These are phyloP conservation scores for Pseudozyma hubeiensis DNA, from an alignment of 1,284 basidiomycete species.

Conservation along the genomic window DNA sequence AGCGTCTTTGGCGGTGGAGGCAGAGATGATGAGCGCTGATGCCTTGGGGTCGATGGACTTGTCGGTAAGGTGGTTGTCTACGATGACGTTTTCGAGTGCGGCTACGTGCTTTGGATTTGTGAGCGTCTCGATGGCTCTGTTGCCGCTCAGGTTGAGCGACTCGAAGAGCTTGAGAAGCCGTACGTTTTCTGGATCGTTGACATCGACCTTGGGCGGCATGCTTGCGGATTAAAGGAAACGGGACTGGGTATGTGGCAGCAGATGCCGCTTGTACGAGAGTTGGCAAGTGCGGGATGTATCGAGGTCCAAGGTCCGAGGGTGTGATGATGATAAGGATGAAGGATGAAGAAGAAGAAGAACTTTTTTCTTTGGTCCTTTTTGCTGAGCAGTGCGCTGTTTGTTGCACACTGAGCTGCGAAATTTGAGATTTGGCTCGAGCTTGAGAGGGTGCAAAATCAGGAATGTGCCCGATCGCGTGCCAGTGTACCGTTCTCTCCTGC, in stretches of 20 bases:
- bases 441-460: too few species aligned
- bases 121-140: constrained; percentile 79
- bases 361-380: not conserved
- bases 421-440: too few species aligned
- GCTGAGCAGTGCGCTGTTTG: not conserved
- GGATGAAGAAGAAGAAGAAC: not conserved
- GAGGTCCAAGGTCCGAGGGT: not conserved
- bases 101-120: constrained; percentile 62
- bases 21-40: constrained; percentile 77
- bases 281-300: too few species aligned
- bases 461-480: too few species aligned
- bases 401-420: too few species aligned
- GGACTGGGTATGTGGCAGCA: constrained; percentile 15
- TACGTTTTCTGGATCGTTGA: constrained; percentile 71
- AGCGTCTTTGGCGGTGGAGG: constrained; percentile 76
- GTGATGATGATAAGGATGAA: constrained; percentile 3
- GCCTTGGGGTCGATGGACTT: constrained; percentile 80
- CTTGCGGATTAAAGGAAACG: not conserved
- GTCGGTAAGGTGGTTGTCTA: constrained; percentile 63
- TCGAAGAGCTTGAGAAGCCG: constrained; percentile 78
- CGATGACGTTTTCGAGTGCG: constrained; percentile 79
- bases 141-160: constrained; percentile 80
- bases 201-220: constrained; percentile 73
- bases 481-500: too few species aligned
- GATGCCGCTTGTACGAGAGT: constrained; percentile 4